Evolutionary conservation across 2,329 filamentous ascomycete species (phyloP), one percentile per base, ranked within the genome.

Genomic region (Ceratocystis variospora): DNA sequence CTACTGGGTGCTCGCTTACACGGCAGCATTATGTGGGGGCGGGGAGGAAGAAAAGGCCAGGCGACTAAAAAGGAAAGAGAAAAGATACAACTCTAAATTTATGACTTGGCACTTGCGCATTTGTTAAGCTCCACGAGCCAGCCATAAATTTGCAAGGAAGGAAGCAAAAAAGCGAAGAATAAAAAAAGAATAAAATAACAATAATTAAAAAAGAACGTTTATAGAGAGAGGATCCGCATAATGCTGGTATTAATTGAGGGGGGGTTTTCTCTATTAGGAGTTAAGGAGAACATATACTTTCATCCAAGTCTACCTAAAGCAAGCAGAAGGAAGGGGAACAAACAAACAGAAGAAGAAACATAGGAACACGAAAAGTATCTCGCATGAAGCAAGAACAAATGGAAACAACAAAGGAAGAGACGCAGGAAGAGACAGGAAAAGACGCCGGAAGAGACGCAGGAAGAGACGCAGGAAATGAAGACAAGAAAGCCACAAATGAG

Each of bases 351-450:
- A 41, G 62, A 44, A 62, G 12, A 46, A 65, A 46, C 25, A 44
- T n/a, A 46, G 44, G 22, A 62, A 59, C 53, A 48, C 57, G 61
- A 63, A 62, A 25, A 61, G 59, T 19, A 41, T n/a, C 53, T 25
- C 53, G 61, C 44, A 61, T 28, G 22, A 61, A 33, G 25, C 45
- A 61, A 28, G 33, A 19, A 41, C 57, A 67, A 46, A 63, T 62
- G 44, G 37, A 62, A 41, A 59, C 15, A 65, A 46, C 3, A 48
- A 59, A 48, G 61, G 45, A 48, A n/a, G 59, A 63, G 50, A 66
- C 62, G 22, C 33, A 25, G 50, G 53, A 33, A 62, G 8, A 63
- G 50, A 66, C 33, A 17, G 50, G 55, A 33, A 62, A 10, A 15
- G 22, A 25, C 22, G 22, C 22, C 1, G 22, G 22, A 25, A 25